These are phyloP conservation scores for Immersiella caudata DNA, from an alignment of 495 filamentous ascomycete genomes.

Conservation along the genomic window DNA sequence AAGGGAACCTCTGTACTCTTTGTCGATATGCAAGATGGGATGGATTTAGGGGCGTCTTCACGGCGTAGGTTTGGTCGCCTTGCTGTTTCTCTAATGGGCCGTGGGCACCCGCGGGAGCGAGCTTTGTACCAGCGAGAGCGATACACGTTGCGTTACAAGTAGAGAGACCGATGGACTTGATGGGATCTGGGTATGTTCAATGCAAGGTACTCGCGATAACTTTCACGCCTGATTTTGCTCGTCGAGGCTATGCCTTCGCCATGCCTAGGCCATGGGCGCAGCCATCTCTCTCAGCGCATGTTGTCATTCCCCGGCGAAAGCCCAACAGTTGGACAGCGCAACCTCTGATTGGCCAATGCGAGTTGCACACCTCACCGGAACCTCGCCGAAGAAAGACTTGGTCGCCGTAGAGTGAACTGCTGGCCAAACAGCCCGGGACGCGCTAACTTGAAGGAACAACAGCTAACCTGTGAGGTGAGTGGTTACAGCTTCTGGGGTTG, in stretches of 20 bases:
- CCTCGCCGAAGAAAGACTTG: neutral
- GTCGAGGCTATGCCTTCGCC: no score
- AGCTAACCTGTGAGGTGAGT: neutral
- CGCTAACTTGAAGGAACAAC: neutral
- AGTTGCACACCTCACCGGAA: neutral
- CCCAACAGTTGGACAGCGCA: neutral
- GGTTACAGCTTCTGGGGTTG: neutral
- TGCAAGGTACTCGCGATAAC: no score
- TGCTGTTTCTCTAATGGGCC: neutral
- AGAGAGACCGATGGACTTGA: no score
- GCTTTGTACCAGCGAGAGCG: neutral
- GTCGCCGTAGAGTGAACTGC: neutral
- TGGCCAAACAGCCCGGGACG: neutral
- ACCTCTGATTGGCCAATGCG: neutral
- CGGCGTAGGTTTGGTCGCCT: neutral
- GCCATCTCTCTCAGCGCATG: neutral
- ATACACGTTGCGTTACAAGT: no score
- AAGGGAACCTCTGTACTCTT: neutral
- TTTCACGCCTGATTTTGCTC: no score
- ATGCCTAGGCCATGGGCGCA: no score
- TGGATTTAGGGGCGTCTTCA: neutral
- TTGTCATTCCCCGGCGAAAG: neutral
- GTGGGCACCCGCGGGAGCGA: neutral
- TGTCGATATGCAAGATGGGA: constrained; percentile 1
- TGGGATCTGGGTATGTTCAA: no score